These are phyloP conservation scores for Trichoderma asperellum DNA, from an alignment of 2,329 filamentous ascomycete genomes.

Conservation along the genomic window DNA sequence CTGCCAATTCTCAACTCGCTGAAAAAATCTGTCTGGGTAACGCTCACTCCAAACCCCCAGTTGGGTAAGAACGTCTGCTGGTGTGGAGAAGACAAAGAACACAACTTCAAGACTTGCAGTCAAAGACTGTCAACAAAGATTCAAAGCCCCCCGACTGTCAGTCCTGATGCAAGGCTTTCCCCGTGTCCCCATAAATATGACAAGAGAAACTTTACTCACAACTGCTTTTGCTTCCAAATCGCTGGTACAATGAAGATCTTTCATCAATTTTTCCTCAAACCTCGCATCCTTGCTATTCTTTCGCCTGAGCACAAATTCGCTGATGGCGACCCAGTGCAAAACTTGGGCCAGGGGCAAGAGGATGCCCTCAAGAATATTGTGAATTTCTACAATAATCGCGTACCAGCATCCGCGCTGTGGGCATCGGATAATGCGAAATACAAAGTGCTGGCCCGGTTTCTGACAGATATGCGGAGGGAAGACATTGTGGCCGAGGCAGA, in stretches of 20 bases:
- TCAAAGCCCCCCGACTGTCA: neutral
- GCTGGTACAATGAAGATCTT: neutral
- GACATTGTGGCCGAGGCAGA: neutral
- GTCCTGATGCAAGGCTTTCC: neutral
- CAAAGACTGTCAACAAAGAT: neutral
- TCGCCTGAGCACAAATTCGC: neutral
- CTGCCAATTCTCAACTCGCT: neutral
- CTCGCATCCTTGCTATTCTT: neutral
- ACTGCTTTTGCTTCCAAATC: neutral
- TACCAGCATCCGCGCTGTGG: neutral
- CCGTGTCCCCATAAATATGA: neutral
- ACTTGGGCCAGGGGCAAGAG: neutral
- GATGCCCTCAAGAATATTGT: neutral
- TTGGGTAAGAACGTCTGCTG: neutral
- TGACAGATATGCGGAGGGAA: neutral
- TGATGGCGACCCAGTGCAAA: neutral
- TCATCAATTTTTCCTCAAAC: neutral
- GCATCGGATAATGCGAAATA: neutral
- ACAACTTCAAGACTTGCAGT: neutral
- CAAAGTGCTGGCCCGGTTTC: neutral
- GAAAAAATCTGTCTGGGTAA: no score
- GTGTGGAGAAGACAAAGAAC: neutral
- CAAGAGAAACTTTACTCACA: neutral
- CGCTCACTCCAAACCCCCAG: neutral
- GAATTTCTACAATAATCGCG: neutral